Evolutionary conservation across 2,329 filamentous ascomycete genomes (phyloP), one percentile per base, ranked within the genome.

Genomic region (Ophiognomonia clavigignenti-juglandacearum): DNA sequence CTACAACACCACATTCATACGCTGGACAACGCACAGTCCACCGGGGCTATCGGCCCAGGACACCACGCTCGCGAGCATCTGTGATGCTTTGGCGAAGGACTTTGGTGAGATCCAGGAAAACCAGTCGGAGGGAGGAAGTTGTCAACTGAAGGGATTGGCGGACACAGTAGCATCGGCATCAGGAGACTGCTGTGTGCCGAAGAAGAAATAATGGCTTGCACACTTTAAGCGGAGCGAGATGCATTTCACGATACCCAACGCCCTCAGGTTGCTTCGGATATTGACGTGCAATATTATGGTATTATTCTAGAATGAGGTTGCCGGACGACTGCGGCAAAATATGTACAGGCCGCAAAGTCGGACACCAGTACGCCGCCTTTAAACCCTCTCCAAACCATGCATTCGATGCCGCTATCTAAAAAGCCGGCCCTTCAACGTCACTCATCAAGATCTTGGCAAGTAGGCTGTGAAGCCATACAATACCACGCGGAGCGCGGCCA

Each of bases 11-110:
- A 78, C 80, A 0, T 81, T 81, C 56, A 79, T 89, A 52, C 77
- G 82, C 40, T 88, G 85, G 85, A 88, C 83, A 8, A 88, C 85
- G 2, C 85, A 88, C 60, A 75, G 67, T 48, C 84, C 83, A 0
- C 66, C 69, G 8, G 85, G 85, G 1, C 66, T 89, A n/a, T 84
- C 81, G 0, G 64, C 66, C 18, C 80, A 80, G 58, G 85, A 88
- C 59, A 64, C 85, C 23, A 57, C 70, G 31, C 74, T 88, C 63
- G 85, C 85, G 0, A 58, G 61, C 5, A 69, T 78, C 51, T 88
- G 84, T 57, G 85, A 88, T 61, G 61, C 69, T 20, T 63, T 80
- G 6, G 82, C 80, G 23, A 59, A 55, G 14, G 72, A 77, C 52
- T 75, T 81, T 59, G 80, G 78, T 29, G 82, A 84, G 61, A 56